Evolutionary conservation across 805 yeast genomes (phyloP).

Genomic region (Blastobotrys peoriensis): DNA sequence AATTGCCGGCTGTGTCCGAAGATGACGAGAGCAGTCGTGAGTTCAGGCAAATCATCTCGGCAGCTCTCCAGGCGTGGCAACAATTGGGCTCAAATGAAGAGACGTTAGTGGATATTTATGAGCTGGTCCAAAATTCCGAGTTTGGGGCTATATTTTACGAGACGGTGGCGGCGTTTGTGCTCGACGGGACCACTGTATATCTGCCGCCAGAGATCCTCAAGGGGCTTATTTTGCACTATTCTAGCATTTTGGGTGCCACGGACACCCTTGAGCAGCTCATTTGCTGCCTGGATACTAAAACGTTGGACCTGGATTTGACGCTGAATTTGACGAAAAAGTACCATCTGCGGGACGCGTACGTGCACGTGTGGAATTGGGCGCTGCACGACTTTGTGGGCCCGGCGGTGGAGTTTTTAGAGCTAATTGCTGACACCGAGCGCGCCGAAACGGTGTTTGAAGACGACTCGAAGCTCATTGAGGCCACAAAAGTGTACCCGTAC

Average conservation of each 20-base stretch:
- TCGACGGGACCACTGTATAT: slow-evolving; percentile 38
- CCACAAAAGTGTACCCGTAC: slow-evolving; percentile 47
- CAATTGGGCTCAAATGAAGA: slow-evolving; percentile 24
- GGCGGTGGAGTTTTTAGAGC: slow-evolving; percentile 49
- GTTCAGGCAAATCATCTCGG: slow-evolving; percentile 17
- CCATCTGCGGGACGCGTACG: slow-evolving; percentile 53
- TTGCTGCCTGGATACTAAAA: slow-evolving; percentile 58
- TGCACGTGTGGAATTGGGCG: slow-evolving; percentile 66
- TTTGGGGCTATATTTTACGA: slow-evolving; percentile 38
- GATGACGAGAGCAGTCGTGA: slow-evolving; percentile 36
- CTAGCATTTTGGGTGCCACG: slow-evolving; percentile 35
- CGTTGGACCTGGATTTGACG: slow-evolving; percentile 74
- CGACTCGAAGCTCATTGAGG: slow-evolving; percentile 13
- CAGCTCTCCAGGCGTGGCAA: slow-evolving; percentile 26
- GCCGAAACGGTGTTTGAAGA: slow-evolving; percentile 16
- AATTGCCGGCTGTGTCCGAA: slow-evolving; percentile 23
- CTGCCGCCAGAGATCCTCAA: slow-evolving; percentile 63
- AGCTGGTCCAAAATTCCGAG: slow-evolving; percentile 20
- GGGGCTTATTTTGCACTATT: slow-evolving; percentile 50
- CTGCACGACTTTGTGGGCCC: slow-evolving; percentile 71
- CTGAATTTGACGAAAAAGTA: slow-evolving; percentile 53
- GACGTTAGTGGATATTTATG: slow-evolving; percentile 33
- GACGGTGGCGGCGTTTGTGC: slow-evolving; percentile 46
- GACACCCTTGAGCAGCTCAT: slow-evolving; percentile 58
- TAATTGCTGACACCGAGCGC: slow-evolving; percentile 17